Evolutionary conservation across 208 protist species (phyloP).

Genomic region (Leishmania guyanensis): DNA sequence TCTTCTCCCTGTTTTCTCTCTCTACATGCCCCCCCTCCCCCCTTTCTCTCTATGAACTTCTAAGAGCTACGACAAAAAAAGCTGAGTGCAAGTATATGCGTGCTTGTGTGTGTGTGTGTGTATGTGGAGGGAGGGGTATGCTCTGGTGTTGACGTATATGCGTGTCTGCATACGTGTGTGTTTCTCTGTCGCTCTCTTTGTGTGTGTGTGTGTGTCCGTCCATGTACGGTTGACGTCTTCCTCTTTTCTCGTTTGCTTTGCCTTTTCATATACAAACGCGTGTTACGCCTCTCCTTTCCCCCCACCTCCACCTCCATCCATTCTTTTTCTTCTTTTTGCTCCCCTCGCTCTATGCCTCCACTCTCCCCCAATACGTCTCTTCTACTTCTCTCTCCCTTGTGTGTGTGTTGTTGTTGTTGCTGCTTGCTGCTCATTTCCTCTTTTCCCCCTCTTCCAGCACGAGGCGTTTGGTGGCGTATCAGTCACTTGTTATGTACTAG

Average conservation of each 20-base stretch:
- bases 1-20: not conserved
- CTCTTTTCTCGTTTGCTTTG: conserved; percentile 1
- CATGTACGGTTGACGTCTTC: not conserved
- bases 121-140: not conserved
- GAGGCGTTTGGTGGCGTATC: not conserved
- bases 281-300: not conserved
- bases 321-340: not conserved
- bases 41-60: not conserved
- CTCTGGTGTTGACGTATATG: not conserved
- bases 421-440: not conserved
- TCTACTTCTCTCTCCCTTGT: not conserved
- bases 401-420: not conserved
- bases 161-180: not conserved
- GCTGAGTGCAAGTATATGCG: no score
- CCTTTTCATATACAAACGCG: conserved; percentile 9
- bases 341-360: not conserved
- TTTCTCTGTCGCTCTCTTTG: not conserved
- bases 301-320: not conserved
- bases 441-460: not conserved
- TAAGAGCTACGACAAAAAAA: not conserved
- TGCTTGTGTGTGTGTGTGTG: not conserved
- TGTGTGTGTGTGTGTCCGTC: conserved; percentile 7
- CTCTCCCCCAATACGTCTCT: not conserved
- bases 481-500: not conserved
- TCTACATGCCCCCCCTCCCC: not conserved